These are phyloP conservation scores for Keqinozyma sinolaborantium DNA, from an alignment of 1,139 yeast genomes.

Conservation along the genomic window DNA sequence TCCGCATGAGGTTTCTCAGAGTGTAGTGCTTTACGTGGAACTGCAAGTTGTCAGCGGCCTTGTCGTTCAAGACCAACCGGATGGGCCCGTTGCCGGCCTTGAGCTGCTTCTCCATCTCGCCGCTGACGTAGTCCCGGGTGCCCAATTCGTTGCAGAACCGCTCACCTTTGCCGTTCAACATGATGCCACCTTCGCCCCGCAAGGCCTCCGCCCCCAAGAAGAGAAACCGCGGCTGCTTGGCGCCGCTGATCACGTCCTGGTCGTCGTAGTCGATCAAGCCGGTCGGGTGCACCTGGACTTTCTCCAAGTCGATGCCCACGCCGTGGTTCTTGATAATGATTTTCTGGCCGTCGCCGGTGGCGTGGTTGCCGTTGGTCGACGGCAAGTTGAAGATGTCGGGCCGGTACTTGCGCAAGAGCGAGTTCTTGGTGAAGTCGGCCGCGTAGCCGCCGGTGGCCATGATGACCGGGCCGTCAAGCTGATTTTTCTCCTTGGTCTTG, in stretches of 20 bases:
- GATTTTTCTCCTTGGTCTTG: conserved; percentile 27
- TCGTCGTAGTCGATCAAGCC: conserved; percentile 71
- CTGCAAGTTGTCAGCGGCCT: conserved; percentile 40
- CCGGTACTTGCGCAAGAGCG: conserved; percentile 50
- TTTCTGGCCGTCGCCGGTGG: conserved; percentile 75
- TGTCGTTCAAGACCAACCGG: conserved; percentile 44
- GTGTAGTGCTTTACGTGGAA: conserved; percentile 66
- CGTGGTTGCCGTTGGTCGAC: conserved; percentile 71
- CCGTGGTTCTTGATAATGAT: conserved; percentile 59
- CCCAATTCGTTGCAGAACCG: conserved; percentile 72
- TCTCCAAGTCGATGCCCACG: conserved; percentile 65
- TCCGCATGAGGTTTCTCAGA: conserved; percentile 61
- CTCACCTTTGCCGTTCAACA: conserved; percentile 58
- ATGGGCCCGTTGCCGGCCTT: conserved; percentile 49
- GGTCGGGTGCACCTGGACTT: conserved; percentile 81
- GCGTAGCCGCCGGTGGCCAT: conserved; percentile 83
- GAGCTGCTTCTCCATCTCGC: conserved; percentile 48
- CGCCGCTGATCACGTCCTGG: conserved; percentile 38
- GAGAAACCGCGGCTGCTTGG: conserved; percentile 47
- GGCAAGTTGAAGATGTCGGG: conserved; percentile 64
- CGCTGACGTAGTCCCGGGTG: conserved; percentile 67
- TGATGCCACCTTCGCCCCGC: conserved; percentile 74
- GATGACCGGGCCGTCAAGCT: conserved; percentile 54
- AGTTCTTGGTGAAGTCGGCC: conserved; percentile 52
- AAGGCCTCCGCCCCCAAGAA: conserved; percentile 78